phyloP scores from a whole-genome alignment of 1,139 yeast species.

The Tardiomyces depauwii region DNA sequence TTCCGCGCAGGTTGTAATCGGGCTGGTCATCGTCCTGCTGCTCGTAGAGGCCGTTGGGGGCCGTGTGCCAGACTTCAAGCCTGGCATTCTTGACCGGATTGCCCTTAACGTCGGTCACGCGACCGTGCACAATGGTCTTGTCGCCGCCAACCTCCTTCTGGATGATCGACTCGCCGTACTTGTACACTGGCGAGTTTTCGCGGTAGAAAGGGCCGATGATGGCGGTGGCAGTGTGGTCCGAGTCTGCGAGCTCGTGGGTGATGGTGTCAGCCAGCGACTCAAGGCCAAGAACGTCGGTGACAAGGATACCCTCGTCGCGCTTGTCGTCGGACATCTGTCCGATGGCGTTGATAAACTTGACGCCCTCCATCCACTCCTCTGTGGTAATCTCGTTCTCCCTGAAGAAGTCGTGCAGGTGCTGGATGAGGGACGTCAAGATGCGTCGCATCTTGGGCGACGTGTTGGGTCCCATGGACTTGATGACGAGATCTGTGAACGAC shows the following conservation, averaged over 20 bases:
- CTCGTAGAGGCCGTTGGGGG: slow-evolving; percentile 31
- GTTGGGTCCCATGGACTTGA: slow-evolving; percentile 24
- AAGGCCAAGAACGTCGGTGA: slow-evolving; percentile 27
- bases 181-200: slow-evolving; percentile 21
- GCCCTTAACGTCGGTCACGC: slow-evolving; percentile 22
- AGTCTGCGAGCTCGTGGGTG: slow-evolving; percentile 18
- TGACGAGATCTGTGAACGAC: slow-evolving; percentile 22
- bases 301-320: slow-evolving; percentile 27
- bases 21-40: slow-evolving; percentile 30
- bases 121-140: slow-evolving; percentile 20
- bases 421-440: slow-evolving; percentile 22
- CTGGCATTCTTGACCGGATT: slow-evolving; percentile 23
- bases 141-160: slow-evolving; percentile 27
- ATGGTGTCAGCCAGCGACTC: slow-evolving; percentile 28
- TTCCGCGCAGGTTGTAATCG: slow-evolving; percentile 26
- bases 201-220: slow-evolving; percentile 27
- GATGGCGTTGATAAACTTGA: slow-evolving; percentile 25
- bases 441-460: slow-evolving; percentile 21
- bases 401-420: slow-evolving; percentile 29
- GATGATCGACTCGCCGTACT: slow-evolving; percentile 23
- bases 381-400: slow-evolving; percentile 27
- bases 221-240: slow-evolving; percentile 23
- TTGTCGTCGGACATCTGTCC: slow-evolving; percentile 27
- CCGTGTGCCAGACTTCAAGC: slow-evolving; percentile 32
- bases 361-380: slow-evolving; percentile 29